Evolutionary conservation across 176 grass and related monocot species (phyloP), one percentile per base, ranked within the genome.

Genomic region (Triticum turgidum): DNA sequence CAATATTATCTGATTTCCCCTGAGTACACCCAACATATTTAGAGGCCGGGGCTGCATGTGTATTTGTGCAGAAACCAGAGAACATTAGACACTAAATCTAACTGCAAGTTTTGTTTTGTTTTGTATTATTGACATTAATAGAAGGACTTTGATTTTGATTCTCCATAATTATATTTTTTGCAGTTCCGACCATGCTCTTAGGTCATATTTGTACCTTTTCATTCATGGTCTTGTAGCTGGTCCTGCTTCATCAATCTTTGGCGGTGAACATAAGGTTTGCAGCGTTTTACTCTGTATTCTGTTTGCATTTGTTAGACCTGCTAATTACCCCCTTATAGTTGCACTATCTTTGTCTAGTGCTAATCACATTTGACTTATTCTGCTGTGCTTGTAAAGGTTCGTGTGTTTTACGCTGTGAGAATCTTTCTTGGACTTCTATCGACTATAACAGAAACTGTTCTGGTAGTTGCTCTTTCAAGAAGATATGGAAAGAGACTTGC

Each of bases 391-490:
- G 54, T 84, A 74, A 77, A 99, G 97, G 87, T 90, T 80, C 88
- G 87, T 34, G 94, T 99, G 80, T 99, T 99, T 83, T 99, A 92
- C 66, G 86, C 94, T 2, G 94, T 99, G 79, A 96, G 94, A 88
- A 86, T 99, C 82, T 99, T 99, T 92, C 97, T 99, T 64, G 97
- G 97, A 69, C 86, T 99, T 83, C 81, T 99, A 83, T 99, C 97
- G 49, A 93, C 92, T 73, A 81, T 99, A 86, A 94, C 94, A 29
- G 97, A 99, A 90, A 85, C 94, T 69, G 67, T 88, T 82, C 87
- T 99, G 83, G 94, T 99, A 49, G 90, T 99, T 92, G 85, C 90
- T 89, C 82, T 99, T 85, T 94, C 97, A 59, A 96, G 92, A 85
- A 94, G 80, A 94, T 96, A 99, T 81, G 97, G 97, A 78, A 94